These are phyloP conservation scores for Geotrichum restrictum DNA, from an alignment of 1,139 yeast species.

Conservation along the genomic window DNA sequence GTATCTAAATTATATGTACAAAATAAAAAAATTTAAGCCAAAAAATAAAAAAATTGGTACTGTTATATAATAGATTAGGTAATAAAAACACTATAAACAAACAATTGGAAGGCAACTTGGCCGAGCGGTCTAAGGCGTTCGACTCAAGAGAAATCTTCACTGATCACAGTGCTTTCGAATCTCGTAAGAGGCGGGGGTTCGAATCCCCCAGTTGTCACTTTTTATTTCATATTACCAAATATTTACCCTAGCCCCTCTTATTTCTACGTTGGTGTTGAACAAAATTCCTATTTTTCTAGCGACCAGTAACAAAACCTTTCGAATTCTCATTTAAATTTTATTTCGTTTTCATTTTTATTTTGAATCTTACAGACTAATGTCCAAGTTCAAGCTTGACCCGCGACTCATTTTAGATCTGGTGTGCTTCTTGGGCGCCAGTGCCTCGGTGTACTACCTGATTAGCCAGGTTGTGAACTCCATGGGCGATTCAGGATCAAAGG, in stretches of 20 bases:
- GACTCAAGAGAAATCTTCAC: constrained; percentile 31
- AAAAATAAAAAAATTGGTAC: neutral
- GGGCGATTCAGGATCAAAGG: constrained; percentile 26
- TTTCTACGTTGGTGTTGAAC: too few species aligned
- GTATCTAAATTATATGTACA: too few species aligned
- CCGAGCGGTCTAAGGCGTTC: constrained; percentile 36
- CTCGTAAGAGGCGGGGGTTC: constrained; percentile 36
- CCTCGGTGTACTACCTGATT: constrained; percentile 69
- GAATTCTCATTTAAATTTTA: neutral
- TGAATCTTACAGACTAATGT: constrained; percentile 12
- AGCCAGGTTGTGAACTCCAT: constrained; percentile 44
- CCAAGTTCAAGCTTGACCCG: constrained; percentile 24
- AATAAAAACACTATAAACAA: neutral
- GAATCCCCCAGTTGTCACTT: constrained; percentile 32
- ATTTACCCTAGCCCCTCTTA: too few species aligned
- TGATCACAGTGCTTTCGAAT: constrained; percentile 29
- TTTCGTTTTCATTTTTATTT: too few species aligned
- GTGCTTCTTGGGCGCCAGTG: constrained; percentile 75
- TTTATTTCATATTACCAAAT: neutral
- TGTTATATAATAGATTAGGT: neutral
- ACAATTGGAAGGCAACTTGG: constrained; percentile 31
- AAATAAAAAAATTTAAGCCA: too few species aligned
- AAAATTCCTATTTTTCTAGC: too few species aligned
- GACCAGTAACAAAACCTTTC: too few species aligned
- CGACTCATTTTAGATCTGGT: constrained; percentile 56